Evolutionary conservation across 495 filamentous ascomycete genomes (phyloP), one percentile per base, ranked within the genome.

Genomic region (Halenospora varia): DNA sequence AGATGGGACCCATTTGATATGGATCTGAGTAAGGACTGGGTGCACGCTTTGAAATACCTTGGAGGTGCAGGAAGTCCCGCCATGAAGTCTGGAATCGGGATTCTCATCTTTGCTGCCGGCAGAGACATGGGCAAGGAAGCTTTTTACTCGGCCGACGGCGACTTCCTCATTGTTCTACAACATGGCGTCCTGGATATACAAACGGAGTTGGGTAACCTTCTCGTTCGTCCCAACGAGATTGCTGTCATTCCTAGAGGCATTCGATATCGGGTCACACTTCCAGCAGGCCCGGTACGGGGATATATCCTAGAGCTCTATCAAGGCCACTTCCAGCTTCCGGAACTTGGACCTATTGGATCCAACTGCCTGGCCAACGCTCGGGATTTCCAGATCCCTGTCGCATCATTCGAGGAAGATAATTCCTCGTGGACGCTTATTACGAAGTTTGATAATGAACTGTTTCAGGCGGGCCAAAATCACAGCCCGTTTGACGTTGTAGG

Each of bases 211-310:
- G 92, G 92, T 10, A 81, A 82, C 59, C 71, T 96, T 20, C 73
- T 94, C n/a, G 81, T 96, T 9, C 81, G 90, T n/a, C 90, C 92
- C 0, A 90, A 91, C 71, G 92, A 96, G 72, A 94, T 96, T 53
- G 85, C 82, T 57, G 88, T 96, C n/a, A 89, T 96, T 56, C 92
- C 91, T 0, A 83, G 92, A 23, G 92, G 92, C 54, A 78, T 96
- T 62, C 81, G 84, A 65, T 92, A 91, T 75, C 84, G 83, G 55
- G 89, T 90, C 24, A 82, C 78, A 40, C 78, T 93, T 0, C 81
- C 83, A 45, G 26, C 48, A 48, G 51, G 65, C 19, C 65, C 65
- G 45, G 66, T 68, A 2, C 77, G 90, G 60, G 92, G 92, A 49
- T 96, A 96, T 68, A 88, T 92, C 23, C 81, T 93, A 35, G 92